Conservation (phyloP, 2,329 filamentous ascomycete genomes). For the Fusarium sp. region DNA sequence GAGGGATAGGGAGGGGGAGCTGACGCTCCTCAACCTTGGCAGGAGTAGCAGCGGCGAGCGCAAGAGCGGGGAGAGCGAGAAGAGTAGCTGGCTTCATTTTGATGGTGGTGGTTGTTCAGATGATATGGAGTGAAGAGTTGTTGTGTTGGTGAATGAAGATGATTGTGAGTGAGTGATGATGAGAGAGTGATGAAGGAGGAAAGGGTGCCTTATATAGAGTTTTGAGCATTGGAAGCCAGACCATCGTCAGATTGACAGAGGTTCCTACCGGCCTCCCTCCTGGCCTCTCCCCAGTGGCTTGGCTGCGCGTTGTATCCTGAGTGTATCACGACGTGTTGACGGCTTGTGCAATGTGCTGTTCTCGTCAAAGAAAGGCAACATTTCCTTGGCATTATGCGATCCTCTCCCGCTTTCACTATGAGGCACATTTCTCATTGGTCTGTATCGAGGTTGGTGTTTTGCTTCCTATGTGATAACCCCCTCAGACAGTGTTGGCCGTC, state of each 20-base stretch:
- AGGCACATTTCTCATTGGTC: background rate
- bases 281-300: fast-evolving
- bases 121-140: background rate
- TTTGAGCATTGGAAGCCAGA: fast-evolving
- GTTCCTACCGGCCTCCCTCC: fast-evolving
- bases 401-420: background rate
- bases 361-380: background rate
- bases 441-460: background rate
- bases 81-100: conserved; percentile 22
- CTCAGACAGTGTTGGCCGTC: background rate
- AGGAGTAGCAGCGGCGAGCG: conserved; percentile 18
- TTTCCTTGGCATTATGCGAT: background rate
- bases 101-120: background rate
- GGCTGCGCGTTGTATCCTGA: background rate
- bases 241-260: fast-evolving
- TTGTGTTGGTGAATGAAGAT: background rate
- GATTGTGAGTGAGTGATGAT: conserved; percentile 9
- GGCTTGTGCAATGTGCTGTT: background rate
- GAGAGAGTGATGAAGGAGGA: background rate
- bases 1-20: background rate
- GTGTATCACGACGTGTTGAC: background rate
- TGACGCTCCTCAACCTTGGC: conserved; percentile 11
- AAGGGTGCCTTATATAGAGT: conserved; percentile 15
- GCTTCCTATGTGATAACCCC: background rate
- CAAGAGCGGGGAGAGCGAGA: conserved; percentile 15